A percentile compares a stretch with the other conserved stretches of the same genome.
Evolutionary conservation across 192 early-diverging fungal genomes (phyloP).

Genomic region (Paraglomus occultum): DNA sequence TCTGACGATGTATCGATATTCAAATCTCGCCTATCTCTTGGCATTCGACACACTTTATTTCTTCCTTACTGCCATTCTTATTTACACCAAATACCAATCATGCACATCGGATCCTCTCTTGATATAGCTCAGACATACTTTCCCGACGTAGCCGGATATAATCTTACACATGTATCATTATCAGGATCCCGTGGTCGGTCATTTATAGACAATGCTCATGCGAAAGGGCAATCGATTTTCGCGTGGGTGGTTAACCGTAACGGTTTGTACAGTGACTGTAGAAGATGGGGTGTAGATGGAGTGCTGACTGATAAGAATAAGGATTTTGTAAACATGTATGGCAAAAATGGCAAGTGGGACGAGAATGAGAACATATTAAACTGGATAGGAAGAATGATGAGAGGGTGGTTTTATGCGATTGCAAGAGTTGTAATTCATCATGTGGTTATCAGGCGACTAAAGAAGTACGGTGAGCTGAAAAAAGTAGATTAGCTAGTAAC

Average conservation of each 20-base stretch:
- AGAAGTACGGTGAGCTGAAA: no score
- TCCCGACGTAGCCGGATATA: conserved; percentile 42
- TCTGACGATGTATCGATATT: conserved; percentile 33
- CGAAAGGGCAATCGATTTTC: conserved; percentile 43
- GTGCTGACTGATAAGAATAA: conserved; percentile 49
- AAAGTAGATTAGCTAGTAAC: no score
- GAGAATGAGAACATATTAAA: no score
- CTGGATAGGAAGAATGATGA: no score
- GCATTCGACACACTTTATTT: conserved; percentile 55
- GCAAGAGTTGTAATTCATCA: no score
- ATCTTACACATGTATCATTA: conserved; percentile 42
- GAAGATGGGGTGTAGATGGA: conserved; percentile 48
- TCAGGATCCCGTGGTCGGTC: conserved; percentile 37
- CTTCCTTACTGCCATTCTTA: conserved; percentile 41
- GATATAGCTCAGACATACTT: conserved; percentile 43
- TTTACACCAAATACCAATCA: conserved; percentile 41
- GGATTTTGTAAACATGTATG: conserved; percentile 5
- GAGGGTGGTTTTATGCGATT: no score
- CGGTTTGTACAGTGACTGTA: conserved; percentile 38
- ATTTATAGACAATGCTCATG: conserved; percentile 52
- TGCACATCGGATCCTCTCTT: conserved; percentile 52
- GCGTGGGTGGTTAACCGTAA: conserved; percentile 53
- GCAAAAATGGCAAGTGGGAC: no score
- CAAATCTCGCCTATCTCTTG: conserved; percentile 47
- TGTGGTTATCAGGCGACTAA: no score